Evolutionary conservation across 1,284 basidiomycete species (phyloP).

Genomic region (Trichosporon asahii): DNA sequence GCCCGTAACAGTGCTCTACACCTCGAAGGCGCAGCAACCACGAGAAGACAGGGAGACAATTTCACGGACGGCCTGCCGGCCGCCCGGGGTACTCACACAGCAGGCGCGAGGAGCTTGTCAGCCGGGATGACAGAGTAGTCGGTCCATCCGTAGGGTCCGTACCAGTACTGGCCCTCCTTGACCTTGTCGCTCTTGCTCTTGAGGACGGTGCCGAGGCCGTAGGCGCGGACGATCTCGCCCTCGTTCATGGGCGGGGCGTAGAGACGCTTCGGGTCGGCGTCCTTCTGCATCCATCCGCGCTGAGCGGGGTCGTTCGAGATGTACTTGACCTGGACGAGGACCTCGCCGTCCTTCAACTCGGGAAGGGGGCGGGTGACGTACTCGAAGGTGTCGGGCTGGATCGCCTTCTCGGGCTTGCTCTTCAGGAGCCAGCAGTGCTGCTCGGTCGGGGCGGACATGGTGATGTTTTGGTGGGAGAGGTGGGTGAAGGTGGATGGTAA

Average conservation of each 20-base stretch:
- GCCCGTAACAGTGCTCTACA: too few species aligned
- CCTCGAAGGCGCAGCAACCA: too few species aligned
- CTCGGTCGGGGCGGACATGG: constrained; percentile 24
- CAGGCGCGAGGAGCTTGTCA: constrained; percentile 10
- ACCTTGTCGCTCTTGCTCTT: constrained; percentile 28
- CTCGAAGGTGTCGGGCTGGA: constrained; percentile 33
- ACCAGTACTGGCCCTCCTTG: constrained; percentile 36
- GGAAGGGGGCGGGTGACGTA: constrained; percentile 28
- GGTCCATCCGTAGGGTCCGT: constrained; percentile 31
- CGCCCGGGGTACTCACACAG: constrained; percentile 13
- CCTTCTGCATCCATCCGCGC: constrained; percentile 38
- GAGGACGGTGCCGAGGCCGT: constrained; percentile 31
- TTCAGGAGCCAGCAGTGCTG: constrained; percentile 33
- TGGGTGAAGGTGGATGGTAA: background rate
- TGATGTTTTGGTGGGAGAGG: background rate
- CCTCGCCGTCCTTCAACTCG: constrained; percentile 36
- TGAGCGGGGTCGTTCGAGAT: constrained; percentile 45
- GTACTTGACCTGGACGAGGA: constrained; percentile 34
- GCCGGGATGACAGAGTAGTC: constrained; percentile 38
- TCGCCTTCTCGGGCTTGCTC: constrained; percentile 31
- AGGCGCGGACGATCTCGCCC: constrained; percentile 33
- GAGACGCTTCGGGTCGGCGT: constrained; percentile 29
- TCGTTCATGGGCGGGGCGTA: constrained; percentile 31
- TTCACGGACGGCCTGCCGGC: too few species aligned
- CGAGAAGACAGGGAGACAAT: too few species aligned